Evolutionary conservation across 345 rosid genomes (phyloP).

Genomic region (Clausena lansium): DNA sequence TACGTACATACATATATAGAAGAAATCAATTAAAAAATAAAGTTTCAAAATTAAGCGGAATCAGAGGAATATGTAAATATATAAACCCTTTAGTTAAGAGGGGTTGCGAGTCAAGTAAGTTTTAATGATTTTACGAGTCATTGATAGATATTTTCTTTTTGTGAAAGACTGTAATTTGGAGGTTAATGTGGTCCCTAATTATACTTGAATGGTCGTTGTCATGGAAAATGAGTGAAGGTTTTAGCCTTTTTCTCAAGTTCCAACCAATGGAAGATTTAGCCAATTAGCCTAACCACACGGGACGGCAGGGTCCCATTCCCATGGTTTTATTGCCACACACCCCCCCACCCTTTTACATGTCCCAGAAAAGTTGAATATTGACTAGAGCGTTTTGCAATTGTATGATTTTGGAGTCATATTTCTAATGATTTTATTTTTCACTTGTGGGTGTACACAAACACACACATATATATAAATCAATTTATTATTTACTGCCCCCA

Average conservation of each 20-base stretch:
- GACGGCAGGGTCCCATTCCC: slow-evolving; percentile 1
- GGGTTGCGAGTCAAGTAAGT: slow-evolving; percentile 2
- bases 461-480: no score
- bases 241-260: slow-evolving; percentile 12
- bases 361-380: neutral
- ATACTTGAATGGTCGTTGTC: slow-evolving; percentile 21
- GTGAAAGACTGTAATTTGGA: neutral
- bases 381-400: neutral
- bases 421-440: neutral
- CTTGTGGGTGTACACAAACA: neutral
- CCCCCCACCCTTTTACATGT: no score
- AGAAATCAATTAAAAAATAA: no score
- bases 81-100: no score
- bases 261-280: slow-evolving; percentile 18
- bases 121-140: neutral
- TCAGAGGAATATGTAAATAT: no score
- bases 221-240: slow-evolving; percentile 27
- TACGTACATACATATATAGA: no score
- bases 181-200: slow-evolving; percentile 25
- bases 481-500: no score
- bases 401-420: slow-evolving; percentile 1
- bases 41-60: no score
- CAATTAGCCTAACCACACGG: slow-evolving; percentile 1
- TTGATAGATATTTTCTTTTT: neutral
- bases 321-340: neutral